Percentiles rank a stretch among this genome's conserved stretches.
phyloP scores from a whole-genome alignment of 2,329 filamentous ascomycete genomes.

The Trichoderma harzianum region DNA sequence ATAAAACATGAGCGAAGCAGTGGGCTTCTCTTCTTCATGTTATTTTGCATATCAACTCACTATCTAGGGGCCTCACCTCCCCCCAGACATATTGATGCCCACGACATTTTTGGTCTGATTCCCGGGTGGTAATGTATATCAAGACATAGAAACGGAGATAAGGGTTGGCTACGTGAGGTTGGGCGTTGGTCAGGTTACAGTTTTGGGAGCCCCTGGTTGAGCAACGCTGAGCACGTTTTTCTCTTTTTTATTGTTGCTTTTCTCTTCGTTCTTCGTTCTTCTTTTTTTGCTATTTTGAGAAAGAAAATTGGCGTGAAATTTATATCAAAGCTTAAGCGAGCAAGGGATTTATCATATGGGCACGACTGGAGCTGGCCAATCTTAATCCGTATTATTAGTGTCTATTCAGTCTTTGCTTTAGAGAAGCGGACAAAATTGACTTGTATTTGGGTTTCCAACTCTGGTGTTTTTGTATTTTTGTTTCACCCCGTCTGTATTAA shows the following conservation, averaged over 20 bases:
- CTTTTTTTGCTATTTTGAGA: neutral
- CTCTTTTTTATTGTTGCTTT: neutral
- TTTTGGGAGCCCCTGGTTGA: conserved; percentile 1
- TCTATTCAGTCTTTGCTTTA: neutral
- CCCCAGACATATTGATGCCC: conserved; percentile 7
- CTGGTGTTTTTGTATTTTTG: neutral
- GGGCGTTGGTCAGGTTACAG: conserved; percentile 21
- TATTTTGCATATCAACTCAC: conserved; percentile 8
- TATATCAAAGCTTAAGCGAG: neutral
- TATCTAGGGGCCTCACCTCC: neutral
- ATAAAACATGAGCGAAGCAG: neutral
- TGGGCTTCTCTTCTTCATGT: neutral
- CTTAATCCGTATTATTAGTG: neutral
- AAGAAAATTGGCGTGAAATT: conserved; percentile 5
- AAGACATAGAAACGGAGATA: conserved; percentile 21
- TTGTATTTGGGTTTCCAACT: neutral
- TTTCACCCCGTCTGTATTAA: neutral
- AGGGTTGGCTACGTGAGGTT: conserved; percentile 12
- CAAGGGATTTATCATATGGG: neutral
- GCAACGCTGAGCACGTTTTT: conserved; percentile 2
- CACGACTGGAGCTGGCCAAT: conserved; percentile 3
- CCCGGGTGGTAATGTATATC: conserved; percentile 27
- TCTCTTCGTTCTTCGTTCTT: neutral
- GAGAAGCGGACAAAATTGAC: neutral
- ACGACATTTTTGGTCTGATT: conserved; percentile 19